Conservation (phyloP, 2,329 filamentous ascomycete species). For the Cladorrhinum sp. region DNA sequence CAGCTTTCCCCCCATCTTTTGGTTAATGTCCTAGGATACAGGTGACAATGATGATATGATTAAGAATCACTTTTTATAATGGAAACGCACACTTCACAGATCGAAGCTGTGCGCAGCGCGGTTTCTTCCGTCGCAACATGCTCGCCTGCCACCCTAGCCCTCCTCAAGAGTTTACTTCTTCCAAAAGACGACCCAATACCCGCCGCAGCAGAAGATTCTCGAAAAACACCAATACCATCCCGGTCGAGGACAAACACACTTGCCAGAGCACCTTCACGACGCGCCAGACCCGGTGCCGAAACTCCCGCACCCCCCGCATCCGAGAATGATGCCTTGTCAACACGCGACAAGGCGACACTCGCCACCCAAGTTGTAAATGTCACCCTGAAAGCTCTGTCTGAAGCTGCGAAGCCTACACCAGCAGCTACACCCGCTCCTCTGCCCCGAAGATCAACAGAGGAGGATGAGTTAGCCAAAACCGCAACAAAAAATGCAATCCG, state of each 20-base stretch:
- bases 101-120: slow-evolving; percentile 46
- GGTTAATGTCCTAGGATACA: slow-evolving; percentile 26
- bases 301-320: slow-evolving; percentile 29
- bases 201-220: slow-evolving; percentile 9
- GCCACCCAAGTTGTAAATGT: slow-evolving; percentile 73
- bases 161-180: slow-evolving; percentile 46
- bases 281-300: slow-evolving; percentile 32
- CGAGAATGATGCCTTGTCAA: slow-evolving; percentile 41
- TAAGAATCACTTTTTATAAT: slow-evolving; percentile 36
- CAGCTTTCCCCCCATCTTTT: slow-evolving; percentile 23
- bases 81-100: slow-evolving; percentile 37
- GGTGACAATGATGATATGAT: slow-evolving; percentile 34
- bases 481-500: slow-evolving; percentile 43
- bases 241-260: slow-evolving; percentile 29
- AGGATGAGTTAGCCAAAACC: slow-evolving; percentile 39
- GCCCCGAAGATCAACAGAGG: slow-evolving; percentile 33
- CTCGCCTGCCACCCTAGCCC: slow-evolving; percentile 42
- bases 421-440: slow-evolving; percentile 36
- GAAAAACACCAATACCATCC: slow-evolving; percentile 30
- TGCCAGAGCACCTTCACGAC: slow-evolving; percentile 23
- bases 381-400: slow-evolving; percentile 65
- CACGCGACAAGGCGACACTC: slow-evolving; percentile 62
- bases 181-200: slow-evolving; percentile 32
- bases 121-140: slow-evolving; percentile 47
- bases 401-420: slow-evolving; percentile 55